A percentile compares a stretch with the other conserved stretches of the same genome.
These are phyloP conservation scores for Aristolochia californica DNA, from an alignment of 164 flowering plant genomes.

Conservation along the genomic window DNA sequence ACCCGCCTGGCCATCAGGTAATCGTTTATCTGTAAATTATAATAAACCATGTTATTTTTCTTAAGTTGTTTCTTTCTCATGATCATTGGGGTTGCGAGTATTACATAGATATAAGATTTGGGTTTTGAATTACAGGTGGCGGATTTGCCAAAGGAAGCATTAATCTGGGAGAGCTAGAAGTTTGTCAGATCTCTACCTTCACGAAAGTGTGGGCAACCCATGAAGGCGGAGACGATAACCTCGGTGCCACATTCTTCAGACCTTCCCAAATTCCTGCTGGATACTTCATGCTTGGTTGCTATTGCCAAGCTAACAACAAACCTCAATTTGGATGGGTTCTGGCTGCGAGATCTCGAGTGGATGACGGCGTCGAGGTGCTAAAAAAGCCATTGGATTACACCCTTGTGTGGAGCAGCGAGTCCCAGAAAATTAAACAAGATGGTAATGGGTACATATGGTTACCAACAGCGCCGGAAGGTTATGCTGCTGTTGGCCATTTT, in stretches of 20 bases:
- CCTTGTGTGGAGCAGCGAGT: conserved; percentile 55
- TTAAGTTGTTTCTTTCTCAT: neutral
- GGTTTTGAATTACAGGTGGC: conserved; percentile 26
- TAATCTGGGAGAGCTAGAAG: conserved; percentile 63
- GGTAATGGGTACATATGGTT: conserved; percentile 54
- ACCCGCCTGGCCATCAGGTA: conserved; percentile 47
- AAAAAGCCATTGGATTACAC: conserved; percentile 50
- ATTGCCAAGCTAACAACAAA: conserved; percentile 56
- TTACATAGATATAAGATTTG: neutral
- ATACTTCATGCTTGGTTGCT: conserved; percentile 60
- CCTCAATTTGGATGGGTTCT: conserved; percentile 64
- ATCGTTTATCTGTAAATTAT: neutral
- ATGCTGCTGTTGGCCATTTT: conserved; percentile 45
- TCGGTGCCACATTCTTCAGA: conserved; percentile 62
- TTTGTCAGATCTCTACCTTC: conserved; percentile 43
- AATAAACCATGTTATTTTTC: neutral
- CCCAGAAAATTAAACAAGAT: conserved; percentile 43
- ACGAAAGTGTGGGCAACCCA: conserved; percentile 56
- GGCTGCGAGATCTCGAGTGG: conserved; percentile 29
- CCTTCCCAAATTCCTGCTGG: conserved; percentile 56
- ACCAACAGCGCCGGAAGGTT: conserved; percentile 60
- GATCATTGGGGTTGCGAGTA: too few species aligned
- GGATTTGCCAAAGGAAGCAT: conserved; percentile 68
- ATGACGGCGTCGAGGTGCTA: conserved; percentile 11
- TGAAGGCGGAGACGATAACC: conserved; percentile 57